phyloP scores from a whole-genome alignment of 208 protist species.

The Leishmania tarentolae region DNA sequence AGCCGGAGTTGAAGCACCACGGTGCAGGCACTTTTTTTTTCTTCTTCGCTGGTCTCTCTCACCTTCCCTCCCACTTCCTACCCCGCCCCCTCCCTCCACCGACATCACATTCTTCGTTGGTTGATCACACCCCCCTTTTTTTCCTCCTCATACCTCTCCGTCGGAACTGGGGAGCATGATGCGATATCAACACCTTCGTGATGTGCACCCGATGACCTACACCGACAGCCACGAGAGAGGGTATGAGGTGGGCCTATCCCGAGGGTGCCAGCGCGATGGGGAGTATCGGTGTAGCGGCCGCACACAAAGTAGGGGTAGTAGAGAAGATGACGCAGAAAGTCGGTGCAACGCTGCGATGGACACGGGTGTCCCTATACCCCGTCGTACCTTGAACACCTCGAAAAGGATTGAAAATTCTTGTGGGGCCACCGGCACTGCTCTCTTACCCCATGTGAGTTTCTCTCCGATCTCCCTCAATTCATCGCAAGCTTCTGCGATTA shows the following conservation, averaged over 20 bases:
- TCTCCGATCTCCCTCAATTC: constrained; percentile 27
- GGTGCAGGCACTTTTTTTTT: neutral
- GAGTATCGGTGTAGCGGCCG: neutral
- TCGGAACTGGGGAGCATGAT: neutral
- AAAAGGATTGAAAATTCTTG: neutral
- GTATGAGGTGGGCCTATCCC: neutral
- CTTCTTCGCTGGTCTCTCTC: neutral
- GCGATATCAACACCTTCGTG: neutral
- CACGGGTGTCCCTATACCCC: neutral
- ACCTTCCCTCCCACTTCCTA: too few species aligned
- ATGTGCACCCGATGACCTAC: neutral
- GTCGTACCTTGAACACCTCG: neutral
- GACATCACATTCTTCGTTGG: neutral
- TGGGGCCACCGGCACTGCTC: neutral
- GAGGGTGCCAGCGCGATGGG: neutral
- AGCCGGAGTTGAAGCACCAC: neutral
- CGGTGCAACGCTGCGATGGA: neutral
- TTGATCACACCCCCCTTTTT: constrained; percentile 1
- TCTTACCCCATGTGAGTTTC: constrained; percentile 6
- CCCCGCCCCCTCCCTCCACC: neutral
- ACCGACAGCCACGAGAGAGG: neutral
- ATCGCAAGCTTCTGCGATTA: constrained; percentile 11
- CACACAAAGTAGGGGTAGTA: neutral
- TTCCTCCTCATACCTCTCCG: constrained; percentile 10
- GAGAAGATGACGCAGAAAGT: neutral